These are phyloP conservation scores for Ampelomyces quisqualis DNA, from an alignment of 2,329 filamentous ascomycete genomes.

Conservation along the genomic window DNA sequence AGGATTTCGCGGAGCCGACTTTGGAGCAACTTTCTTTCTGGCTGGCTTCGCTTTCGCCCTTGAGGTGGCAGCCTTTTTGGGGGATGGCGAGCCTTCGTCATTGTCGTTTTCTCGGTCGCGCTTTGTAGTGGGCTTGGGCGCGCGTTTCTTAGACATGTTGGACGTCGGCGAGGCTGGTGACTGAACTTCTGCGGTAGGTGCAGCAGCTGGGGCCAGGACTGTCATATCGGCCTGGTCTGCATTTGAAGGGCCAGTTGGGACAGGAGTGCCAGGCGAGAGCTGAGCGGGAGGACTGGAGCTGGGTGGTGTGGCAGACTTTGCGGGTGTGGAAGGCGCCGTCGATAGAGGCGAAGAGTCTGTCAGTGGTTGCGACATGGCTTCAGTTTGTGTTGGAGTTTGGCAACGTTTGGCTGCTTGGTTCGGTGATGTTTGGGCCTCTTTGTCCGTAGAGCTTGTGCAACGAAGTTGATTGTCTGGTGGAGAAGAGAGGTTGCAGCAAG, in stretches of 20 bases:
- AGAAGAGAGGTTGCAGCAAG: background rate
- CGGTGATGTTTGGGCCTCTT: background rate
- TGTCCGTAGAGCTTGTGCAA: background rate
- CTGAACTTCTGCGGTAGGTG: background rate
- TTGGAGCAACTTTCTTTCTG: constrained; percentile 6
- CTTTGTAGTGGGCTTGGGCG: constrained; percentile 8
- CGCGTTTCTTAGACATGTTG: constrained; percentile 3
- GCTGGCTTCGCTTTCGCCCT: constrained; percentile 3
- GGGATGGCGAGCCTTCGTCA: constrained; percentile 4
- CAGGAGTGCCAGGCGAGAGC: background rate
- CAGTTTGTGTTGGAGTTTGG: constrained; percentile 6
- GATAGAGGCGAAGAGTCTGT: constrained; percentile 16
- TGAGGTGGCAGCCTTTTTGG: constrained; percentile 5
- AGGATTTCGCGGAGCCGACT: constrained; percentile 6
- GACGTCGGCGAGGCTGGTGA: constrained; percentile 1
- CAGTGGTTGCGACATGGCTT: constrained; percentile 9
- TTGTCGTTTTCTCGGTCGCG: constrained; percentile 9
- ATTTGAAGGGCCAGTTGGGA: too few species aligned
- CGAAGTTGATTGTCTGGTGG: background rate
- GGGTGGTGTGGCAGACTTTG: constrained; percentile 3
- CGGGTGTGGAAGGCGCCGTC: constrained; percentile 4
- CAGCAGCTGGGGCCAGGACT: too few species aligned
- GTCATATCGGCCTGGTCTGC: too few species aligned
- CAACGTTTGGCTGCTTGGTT: constrained; percentile 1
- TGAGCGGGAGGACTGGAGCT: constrained; percentile 1